Conservation (phyloP, 192 early-diverging fungal genomes). For the Backusella macrospora region DNA sequence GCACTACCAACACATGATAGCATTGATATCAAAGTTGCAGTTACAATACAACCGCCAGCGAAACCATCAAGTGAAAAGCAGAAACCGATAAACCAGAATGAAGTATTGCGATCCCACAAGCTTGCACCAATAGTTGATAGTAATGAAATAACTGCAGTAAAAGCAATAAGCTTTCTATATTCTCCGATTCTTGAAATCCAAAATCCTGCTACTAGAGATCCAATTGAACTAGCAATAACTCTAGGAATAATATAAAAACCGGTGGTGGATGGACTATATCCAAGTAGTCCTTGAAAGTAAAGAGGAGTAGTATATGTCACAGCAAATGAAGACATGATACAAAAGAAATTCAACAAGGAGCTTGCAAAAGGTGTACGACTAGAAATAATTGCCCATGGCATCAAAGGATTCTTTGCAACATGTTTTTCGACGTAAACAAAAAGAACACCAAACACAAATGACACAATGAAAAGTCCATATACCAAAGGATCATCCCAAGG, state of each 20-base stretch:
- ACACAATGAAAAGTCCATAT: slow-evolving; percentile 45
- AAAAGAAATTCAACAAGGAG: slow-evolving; percentile 51
- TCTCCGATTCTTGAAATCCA: slow-evolving; percentile 41
- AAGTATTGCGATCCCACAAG: slow-evolving; percentile 55
- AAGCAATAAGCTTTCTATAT: slow-evolving; percentile 38
- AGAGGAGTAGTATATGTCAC: slow-evolving; percentile 43
- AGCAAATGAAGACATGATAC: slow-evolving; percentile 38
- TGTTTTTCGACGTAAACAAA: slow-evolving; percentile 60
- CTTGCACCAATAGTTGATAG: slow-evolving; percentile 56
- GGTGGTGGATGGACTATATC: slow-evolving; percentile 26
- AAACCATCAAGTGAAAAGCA: slow-evolving; percentile 52
- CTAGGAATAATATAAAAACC: slow-evolving; percentile 41
- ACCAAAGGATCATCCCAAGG: slow-evolving; percentile 55
- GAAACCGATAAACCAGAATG: slow-evolving; percentile 50
- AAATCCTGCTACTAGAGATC: slow-evolving; percentile 34
- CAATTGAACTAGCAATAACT: slow-evolving; percentile 25
- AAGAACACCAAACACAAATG: slow-evolving; percentile 24
- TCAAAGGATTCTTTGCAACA: slow-evolving; percentile 63
- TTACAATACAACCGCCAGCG: slow-evolving; percentile 57
- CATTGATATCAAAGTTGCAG: slow-evolving; percentile 52
- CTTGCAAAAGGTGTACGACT: slow-evolving; percentile 45
- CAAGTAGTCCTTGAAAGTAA: slow-evolving; percentile 41
- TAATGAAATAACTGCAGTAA: slow-evolving; percentile 52
- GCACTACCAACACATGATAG: slow-evolving; percentile 53
- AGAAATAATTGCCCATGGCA: slow-evolving; percentile 62